Evolutionary conservation across 495 filamentous ascomycete species (phyloP).

Genomic region (Penicillium bialowiezense): DNA sequence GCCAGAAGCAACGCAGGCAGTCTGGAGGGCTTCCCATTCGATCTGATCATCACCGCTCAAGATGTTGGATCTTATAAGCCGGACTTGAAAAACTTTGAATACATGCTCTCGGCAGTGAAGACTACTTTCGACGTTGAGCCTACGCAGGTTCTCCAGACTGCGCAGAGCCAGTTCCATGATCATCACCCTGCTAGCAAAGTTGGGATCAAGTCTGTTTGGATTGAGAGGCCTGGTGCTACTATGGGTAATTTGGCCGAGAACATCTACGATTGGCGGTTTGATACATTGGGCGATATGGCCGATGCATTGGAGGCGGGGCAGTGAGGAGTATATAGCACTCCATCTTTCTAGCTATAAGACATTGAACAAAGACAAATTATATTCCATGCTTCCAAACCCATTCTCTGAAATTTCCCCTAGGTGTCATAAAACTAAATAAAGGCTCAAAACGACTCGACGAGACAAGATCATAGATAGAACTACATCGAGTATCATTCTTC

Average conservation of each 20-base stretch:
- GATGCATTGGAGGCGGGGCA: conserved; percentile 52
- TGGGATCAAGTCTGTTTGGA: conserved; percentile 64
- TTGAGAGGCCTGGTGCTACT: conserved; percentile 48
- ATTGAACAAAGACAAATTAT: no score
- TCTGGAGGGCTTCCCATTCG: conserved; percentile 53
- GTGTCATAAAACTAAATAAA: no score
- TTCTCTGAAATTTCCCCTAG: no score
- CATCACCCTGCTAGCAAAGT: conserved; percentile 62
- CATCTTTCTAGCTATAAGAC: not conserved
- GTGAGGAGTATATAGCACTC: not conserved
- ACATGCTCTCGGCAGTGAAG: conserved; percentile 52
- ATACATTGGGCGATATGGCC: conserved; percentile 65
- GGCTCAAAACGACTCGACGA: no score
- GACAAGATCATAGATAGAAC: no score
- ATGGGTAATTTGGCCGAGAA: conserved; percentile 39
- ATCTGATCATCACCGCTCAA: conserved; percentile 70
- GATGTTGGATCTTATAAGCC: conserved; percentile 78
- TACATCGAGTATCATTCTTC: no score
- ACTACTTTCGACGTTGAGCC: conserved; percentile 50
- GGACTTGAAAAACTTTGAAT: conserved; percentile 59
- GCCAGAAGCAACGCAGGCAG: conserved; percentile 47
- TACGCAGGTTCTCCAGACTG: conserved; percentile 60
- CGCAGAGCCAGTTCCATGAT: conserved; percentile 63
- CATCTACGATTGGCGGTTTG: conserved; percentile 54
- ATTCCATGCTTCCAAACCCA: no score